Evolutionary conservation across 352 stramenopile genomes (phyloP).

Genomic region (Phytophthora agathidicida): DNA sequence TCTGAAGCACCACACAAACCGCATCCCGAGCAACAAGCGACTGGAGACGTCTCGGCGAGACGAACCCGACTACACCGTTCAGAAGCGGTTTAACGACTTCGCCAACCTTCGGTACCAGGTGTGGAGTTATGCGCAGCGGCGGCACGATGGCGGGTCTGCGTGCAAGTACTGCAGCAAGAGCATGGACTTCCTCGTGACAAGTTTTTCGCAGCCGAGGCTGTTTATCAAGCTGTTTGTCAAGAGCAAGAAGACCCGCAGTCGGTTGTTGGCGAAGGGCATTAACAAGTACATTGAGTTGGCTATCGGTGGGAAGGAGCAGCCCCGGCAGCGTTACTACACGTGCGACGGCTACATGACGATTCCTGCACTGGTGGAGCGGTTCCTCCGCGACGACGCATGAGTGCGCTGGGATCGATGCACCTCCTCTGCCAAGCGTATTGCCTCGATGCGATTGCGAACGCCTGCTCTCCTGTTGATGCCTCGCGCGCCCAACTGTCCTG

Average conservation of each 20-base stretch:
- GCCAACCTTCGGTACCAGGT: constrained; percentile 56
- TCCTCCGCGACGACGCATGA: constrained; percentile 38
- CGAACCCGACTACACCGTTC: constrained; percentile 50
- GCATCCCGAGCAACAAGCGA: constrained; percentile 62
- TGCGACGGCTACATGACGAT: constrained; percentile 41
- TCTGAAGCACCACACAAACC: constrained; percentile 45
- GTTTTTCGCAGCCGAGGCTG: constrained; percentile 43
- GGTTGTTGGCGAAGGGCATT: constrained; percentile 34
- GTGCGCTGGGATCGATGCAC: background rate
- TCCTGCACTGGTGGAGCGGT: constrained; percentile 36
- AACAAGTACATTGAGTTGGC: constrained; percentile 42
- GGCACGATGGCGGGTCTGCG: constrained; percentile 32
- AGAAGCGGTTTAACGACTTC: constrained; percentile 61
- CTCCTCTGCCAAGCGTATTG: background rate
- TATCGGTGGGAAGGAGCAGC: constrained; percentile 25
- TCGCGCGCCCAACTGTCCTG: background rate
- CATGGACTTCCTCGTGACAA: constrained; percentile 49
- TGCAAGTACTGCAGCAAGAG: constrained; percentile 53
- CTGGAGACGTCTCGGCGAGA: constrained; percentile 18
- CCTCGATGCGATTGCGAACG: constrained; percentile 8
- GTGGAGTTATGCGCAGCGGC: constrained; percentile 49
- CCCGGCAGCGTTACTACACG: constrained; percentile 24
- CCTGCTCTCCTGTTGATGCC: background rate
- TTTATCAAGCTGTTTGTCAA: constrained; percentile 42
- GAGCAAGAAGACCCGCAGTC: constrained; percentile 33